Evolutionary conservation across 352 stramenopile species (phyloP), one percentile per base, ranked within the genome.

Genomic region (Pythium phragmitis): DNA sequence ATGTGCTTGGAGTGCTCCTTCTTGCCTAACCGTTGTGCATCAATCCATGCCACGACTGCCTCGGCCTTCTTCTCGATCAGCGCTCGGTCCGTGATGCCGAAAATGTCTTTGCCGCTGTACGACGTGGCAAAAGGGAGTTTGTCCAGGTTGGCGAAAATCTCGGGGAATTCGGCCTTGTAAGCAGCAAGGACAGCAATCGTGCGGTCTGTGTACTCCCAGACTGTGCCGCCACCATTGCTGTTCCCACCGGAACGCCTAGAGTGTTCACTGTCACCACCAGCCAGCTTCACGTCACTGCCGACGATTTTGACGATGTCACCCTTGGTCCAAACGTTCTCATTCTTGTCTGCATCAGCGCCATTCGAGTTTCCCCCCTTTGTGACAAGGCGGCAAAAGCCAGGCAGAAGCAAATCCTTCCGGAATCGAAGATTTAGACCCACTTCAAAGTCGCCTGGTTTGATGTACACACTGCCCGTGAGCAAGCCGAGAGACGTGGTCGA

Each of bases 151-250:
- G 70, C 72, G 71, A 99, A 96, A 26, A 99, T 71, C 4, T 90
- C 80, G 7, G 97, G 96, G 63, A 99, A 99, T 56, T 91, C 79
- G 19, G 89, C 84, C 65, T 95, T 87, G 74, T 98, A 99, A 7
- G 85, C 88, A 11, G 89, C 82, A 49, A 99, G 84, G 39, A 99
- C 83, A 17, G 95, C 77, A 23, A 99, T 82, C 7, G 97, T 97
- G 39, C 93, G 96, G 50, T 97, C 90, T 4, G 96, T 98, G 75
- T 98, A 99, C 77, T 99, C 95, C 96, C 97, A 99, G n/a, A 73
- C 76, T 5, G 76, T 87, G 23, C 61, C 60, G 14, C 48, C 51
- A 8, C 49, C 58, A 43, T 17, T 46, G 50, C 41, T 65, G 39
- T 43, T 71, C 48, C 45, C 65, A 61, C 69, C 49, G 36, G 43